Base-by-base conservation (phyloP, 176 grass and related monocot species). In the Panicum miliaceum region DNA sequence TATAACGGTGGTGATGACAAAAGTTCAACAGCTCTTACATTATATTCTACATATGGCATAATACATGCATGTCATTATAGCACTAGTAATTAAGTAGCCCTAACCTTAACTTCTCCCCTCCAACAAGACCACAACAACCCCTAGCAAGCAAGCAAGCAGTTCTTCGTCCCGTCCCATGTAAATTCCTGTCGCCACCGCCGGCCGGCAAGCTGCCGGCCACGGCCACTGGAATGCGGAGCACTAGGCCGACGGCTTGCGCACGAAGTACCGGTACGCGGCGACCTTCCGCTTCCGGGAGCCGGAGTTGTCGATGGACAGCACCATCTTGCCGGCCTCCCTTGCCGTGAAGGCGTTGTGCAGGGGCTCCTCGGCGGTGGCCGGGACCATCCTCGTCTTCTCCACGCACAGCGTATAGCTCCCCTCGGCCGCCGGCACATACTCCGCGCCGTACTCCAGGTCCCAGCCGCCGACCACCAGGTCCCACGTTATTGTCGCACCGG, bases 371-470 rank as follows among this genome's bases (percentile, higher is more conserved):
- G 87, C 82, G 25, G 65, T 63, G 40, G 91, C 79, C 43, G 81
- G 63, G 18, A 98, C 87, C 82, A 81, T 88, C 84, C 82, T 83
- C 26, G 90, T 83, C 89, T 89, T 91, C 91, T 95, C 96, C 61
- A 98, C 93, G 12, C 85, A 84, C 4, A 98, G 77, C 73, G 96
- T 92, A 87, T 98, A 98, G 85, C 91, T 87, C 15, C 75, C 76
- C 62, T 87, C 93, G 19, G 88, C 88, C 27, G 91, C 76, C 11
- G 96, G 96, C n/a, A 95, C 89, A 45, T 89, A 98, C 87, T 95
- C 91, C 0, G 96, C 96, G 75, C 96, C 96, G 63, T 98, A 98
- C 68, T 98, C 91, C 19, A 98, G 81, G 68, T 98, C 93, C 96
- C 96, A 98, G 4, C 93, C 93, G 0, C 91, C 96, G 56, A 98